Conservation (phyloP, 345 rosid genomes). For the Citrus cavaleriei region DNA sequence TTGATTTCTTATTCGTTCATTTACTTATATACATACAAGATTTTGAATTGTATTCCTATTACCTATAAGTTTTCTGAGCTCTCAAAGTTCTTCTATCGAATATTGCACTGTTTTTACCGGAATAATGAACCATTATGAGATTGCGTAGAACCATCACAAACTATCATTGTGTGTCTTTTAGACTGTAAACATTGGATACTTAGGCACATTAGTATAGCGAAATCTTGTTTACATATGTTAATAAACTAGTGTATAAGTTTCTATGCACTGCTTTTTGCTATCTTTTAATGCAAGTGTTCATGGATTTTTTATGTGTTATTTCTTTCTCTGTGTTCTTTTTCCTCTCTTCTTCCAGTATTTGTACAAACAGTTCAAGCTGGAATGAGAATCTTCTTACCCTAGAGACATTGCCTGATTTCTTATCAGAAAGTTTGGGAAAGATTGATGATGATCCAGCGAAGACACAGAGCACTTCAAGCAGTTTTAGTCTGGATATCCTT, state of each 20-base stretch:
- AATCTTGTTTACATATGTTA: background rate
- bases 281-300: conserved; percentile 2
- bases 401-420: conserved; percentile 59
- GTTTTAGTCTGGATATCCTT: conserved; percentile 43
- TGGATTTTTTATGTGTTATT: background rate
- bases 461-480: conserved; percentile 27
- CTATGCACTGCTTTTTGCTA: background rate
- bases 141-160: background rate
- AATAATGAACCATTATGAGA: background rate
- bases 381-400: conserved; percentile 57
- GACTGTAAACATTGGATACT: background rate
- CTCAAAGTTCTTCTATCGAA: background rate
- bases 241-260: background rate
- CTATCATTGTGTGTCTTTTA: background rate
- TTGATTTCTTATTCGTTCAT: background rate
- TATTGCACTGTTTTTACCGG: background rate
- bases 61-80: background rate
- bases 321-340: background rate
- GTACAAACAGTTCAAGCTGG: conserved; percentile 86
- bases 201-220: background rate
- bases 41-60: background rate
- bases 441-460: conserved; percentile 29
- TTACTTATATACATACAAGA: background rate
- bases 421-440: conserved; percentile 48
- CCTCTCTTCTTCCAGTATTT: conserved; percentile 38